phyloP scores from a whole-genome alignment of 2,329 filamentous ascomycete species.

The Arachnomyces sp. region DNA sequence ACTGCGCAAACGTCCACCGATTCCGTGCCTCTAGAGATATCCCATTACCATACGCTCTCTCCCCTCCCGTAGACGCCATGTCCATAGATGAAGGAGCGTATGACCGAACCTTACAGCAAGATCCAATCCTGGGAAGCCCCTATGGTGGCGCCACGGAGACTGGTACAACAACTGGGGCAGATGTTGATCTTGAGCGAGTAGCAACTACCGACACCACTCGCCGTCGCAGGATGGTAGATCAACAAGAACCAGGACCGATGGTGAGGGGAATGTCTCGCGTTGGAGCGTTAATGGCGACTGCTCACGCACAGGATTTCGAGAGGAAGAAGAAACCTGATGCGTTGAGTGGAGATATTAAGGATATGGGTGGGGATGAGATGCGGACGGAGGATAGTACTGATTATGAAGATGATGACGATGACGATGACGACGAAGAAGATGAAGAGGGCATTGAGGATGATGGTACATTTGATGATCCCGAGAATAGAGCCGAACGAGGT shows the following conservation, averaged over 20 bases:
- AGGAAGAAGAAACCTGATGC: slow-evolving; percentile 55
- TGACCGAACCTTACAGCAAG: slow-evolving; percentile 1
- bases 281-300: slow-evolving; percentile 65
- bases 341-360: slow-evolving; percentile 27
- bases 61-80: slow-evolving; percentile 10
- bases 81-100: slow-evolving; percentile 5
- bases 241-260: slow-evolving; percentile 20
- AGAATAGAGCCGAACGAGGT: slow-evolving; percentile 3
- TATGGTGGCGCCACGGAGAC: not conserved
- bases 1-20: slow-evolving; percentile 81
- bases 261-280: slow-evolving; percentile 42
- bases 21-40: slow-evolving; percentile 86
- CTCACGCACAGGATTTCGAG: slow-evolving; percentile 88
- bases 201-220: slow-evolving; percentile 8
- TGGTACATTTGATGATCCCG: slow-evolving; percentile 1
- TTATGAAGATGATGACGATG: slow-evolving; percentile 31
- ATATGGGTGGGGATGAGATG: slow-evolving; percentile 24
- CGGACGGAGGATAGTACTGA: slow-evolving; percentile 27
- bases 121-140: slow-evolving; percentile 3
- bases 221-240: slow-evolving; percentile 6
- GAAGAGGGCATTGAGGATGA: slow-evolving; percentile 10
- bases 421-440: slow-evolving; percentile 27
- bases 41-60: slow-evolving; percentile 66
- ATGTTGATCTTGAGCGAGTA: slow-evolving; percentile 13
- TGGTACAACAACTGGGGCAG: slow-evolving; percentile 12